phyloP scores from a whole-genome alignment of 164 flowering plant species.

The Vitis amurensis region DNA sequence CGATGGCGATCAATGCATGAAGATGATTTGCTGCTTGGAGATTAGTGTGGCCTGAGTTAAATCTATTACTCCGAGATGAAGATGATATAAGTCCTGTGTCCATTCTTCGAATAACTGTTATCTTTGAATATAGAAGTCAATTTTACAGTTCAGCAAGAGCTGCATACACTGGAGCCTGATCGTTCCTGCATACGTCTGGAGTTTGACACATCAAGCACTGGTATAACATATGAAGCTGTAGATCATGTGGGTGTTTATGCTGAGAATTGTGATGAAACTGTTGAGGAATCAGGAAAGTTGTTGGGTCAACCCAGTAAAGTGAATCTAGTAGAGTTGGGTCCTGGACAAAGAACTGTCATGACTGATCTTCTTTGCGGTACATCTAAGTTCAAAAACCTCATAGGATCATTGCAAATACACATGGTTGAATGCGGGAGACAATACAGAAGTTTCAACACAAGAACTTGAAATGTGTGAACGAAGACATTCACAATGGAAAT shows the following conservation, averaged over 20 bases:
- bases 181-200: constrained; percentile 94
- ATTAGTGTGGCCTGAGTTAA: constrained; percentile 78
- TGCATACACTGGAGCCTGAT: constrained; percentile 80
- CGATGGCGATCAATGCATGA: constrained; percentile 89
- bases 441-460: constrained; percentile 71
- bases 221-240: constrained; percentile 53
- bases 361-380: constrained; percentile 93
- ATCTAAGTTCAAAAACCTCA: constrained; percentile 76
- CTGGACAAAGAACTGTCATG: constrained; percentile 97
- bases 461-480: constrained; percentile 60
- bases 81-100: constrained; percentile 54
- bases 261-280: too few relatives aligned
- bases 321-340: constrained; percentile 90
- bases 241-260: too few relatives aligned
- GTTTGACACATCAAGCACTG: constrained; percentile 76
- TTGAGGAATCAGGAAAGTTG: too few relatives aligned
- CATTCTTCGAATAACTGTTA: constrained; percentile 76
- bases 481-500: constrained; percentile 22
- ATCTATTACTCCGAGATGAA: constrained; percentile 62
- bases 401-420: constrained; percentile 68
- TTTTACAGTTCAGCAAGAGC: constrained; percentile 77
- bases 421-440: constrained; percentile 86
- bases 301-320: constrained; percentile 82
- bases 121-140: constrained; percentile 73
- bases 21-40: constrained; percentile 91